Percentiles rank a stretch among this genome's conserved stretches.
Conservation (phyloP, 202 grass and related monocot species). For the Miscanthus sacchariflorus region DNA sequence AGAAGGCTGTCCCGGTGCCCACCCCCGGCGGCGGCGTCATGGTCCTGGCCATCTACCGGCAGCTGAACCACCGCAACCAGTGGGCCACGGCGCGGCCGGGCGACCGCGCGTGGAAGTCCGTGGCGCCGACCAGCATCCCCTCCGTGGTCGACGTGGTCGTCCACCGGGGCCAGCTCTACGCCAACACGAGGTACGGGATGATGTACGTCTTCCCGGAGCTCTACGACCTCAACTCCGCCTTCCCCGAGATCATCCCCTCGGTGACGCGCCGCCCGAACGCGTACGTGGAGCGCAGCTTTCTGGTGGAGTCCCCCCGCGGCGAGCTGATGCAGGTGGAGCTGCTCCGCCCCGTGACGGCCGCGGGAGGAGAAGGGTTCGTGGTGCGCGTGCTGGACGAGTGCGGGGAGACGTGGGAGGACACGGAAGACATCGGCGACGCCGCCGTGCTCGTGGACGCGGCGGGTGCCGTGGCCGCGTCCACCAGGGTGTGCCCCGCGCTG, state of each 20-base stretch:
- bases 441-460: conserved; percentile 52
- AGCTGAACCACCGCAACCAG: conserved; percentile 38
- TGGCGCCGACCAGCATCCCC: conserved; percentile 53
- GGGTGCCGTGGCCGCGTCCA: conserved; percentile 51
- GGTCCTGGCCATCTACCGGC: conserved; percentile 48
- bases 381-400: conserved; percentile 59
- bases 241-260: conserved; percentile 58
- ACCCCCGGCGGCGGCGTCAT: conserved; percentile 39
- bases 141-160: conserved; percentile 51
- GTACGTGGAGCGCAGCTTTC: conserved; percentile 53
- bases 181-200: conserved; percentile 55
- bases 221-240: conserved; percentile 41
- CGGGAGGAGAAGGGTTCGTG: conserved; percentile 41
- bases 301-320: conserved; percentile 46
- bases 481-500: conserved; percentile 47
- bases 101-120: conserved; percentile 50
- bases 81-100: conserved; percentile 50
- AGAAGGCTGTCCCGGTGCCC: conserved; percentile 51
- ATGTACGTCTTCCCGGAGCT: conserved; percentile 61
- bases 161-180: conserved; percentile 52
- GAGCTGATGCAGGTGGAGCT: conserved; percentile 60
- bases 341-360: conserved; percentile 27
- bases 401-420: conserved; percentile 53
- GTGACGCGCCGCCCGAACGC: conserved; percentile 46
- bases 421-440: conserved; percentile 57